These are phyloP conservation scores for Tetradesmus lagerheimii DNA, from an alignment of 139 green algal genomes.

Conservation along the genomic window DNA sequence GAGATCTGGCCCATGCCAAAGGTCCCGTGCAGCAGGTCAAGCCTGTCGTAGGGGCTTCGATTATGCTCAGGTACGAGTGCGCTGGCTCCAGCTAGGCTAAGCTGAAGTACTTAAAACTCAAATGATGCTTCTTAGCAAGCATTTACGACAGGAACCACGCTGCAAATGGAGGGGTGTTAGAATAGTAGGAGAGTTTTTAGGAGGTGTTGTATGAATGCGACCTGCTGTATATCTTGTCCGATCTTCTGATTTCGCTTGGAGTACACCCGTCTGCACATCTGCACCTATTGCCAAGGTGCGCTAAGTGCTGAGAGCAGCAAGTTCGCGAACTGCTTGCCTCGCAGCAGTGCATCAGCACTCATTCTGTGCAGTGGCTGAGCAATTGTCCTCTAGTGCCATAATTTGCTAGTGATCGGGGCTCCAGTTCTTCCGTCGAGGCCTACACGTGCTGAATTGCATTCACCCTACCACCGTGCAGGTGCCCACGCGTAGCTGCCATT, in stretches of 20 bases:
- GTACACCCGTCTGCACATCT: not conserved
- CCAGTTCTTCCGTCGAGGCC: too few relatives aligned
- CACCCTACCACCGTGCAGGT: not conserved
- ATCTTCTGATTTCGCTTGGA: not conserved
- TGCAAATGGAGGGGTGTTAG: not conserved
- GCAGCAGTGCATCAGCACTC: not conserved
- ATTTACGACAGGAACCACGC: too few relatives aligned
- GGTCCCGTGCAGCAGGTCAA: not conserved
- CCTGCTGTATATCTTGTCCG: not conserved
- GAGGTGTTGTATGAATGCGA: not conserved
- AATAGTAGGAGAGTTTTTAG: slow-evolving; percentile 2
- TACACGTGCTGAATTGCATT: not conserved
- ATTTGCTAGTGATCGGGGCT: too few relatives aligned
- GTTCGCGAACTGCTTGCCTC: not conserved
- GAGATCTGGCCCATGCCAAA: not conserved
- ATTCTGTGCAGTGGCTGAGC: not conserved
- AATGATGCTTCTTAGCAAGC: too few relatives aligned
- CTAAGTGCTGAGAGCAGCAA: not conserved
- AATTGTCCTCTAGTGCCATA: too few relatives aligned
- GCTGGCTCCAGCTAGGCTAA: too few relatives aligned
- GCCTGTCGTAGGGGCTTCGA: not conserved
- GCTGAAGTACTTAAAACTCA: too few relatives aligned
- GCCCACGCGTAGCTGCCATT: not conserved
- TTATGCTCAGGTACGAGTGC: not conserved
- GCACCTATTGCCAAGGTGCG: not conserved